Evolutionary conservation across 2,329 filamentous ascomycete genomes (phyloP), one percentile per base, ranked within the genome.

Genomic region (Cladorrhinum sp.): DNA sequence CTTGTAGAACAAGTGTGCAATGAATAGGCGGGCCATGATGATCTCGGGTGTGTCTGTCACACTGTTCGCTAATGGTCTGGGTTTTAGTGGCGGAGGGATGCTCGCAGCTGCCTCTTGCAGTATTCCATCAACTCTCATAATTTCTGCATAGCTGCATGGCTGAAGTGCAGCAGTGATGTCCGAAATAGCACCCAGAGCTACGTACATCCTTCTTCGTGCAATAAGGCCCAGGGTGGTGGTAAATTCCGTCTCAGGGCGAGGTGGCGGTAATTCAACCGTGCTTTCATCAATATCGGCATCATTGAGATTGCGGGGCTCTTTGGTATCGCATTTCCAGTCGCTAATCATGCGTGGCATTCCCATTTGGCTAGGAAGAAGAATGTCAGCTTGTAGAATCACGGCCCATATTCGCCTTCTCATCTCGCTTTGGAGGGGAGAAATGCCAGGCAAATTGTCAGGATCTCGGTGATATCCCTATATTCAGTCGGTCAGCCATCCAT

Each of bases 371-470:
- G 77, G 77, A 3, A 77, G 70, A 3, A 75, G 62, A 2, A 76
- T 69, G 59, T 81, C 79, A 18, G 78, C 66, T 67, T 77, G 75
- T 51, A 70, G 71, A 1, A 80, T 70, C 16, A 73, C 69, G 18
- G 72, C 68, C 79, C 79, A 82, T 0, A 75, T 61, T 8, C 79
- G 71, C 18, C 79, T 72, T 30, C 79, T 67, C 72, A 81, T 78
- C 64, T 81, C 79, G 7, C 76, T 75, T n/a, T 75, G 68, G 55
- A 79, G 77, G 0, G 73, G 69, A 0, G 74, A 71, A 21, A 81
- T 73, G n/a, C 69, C 70, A 0, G 73, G 69, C 60, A 77, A 80
- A 58, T 77, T 72, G 16, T 65, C 69, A 1, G 77, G 70, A 61
- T 82, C 79, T 24, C 78, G 71, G 60, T 82, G 78, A 58, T 77